Evolutionary conservation across 805 yeast species (phyloP), one percentile per base, ranked within the genome.

Genomic region (Ogataea ramenticola): DNA sequence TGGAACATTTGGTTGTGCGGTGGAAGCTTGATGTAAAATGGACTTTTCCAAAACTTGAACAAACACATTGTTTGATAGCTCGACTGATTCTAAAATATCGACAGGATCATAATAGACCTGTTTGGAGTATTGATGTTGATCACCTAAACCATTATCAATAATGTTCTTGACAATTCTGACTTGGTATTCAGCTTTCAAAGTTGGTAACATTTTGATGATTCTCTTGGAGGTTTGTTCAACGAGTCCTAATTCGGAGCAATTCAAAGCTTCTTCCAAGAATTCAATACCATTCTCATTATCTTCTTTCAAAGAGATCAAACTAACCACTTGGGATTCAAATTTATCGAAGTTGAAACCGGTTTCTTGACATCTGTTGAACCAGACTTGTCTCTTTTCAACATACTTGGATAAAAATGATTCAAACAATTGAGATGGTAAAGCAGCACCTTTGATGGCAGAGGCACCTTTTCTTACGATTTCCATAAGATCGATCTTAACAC

Each of bases 291-390:
- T 64, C 9, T 58, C 61, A 43, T 70, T 69, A 54, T 77, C 77
- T 46, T 86, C 95, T 48, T 74, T 79, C 10, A 74, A 66, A 7
- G 84, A 73, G 15, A 88, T 75, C 43, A 84, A 61, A n/a, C 72
- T 67, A 19, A 84, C 71, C 12, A 88, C 58, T 5, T 72, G 67
- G 2, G 53, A 47, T 56, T 89, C 96, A 43, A 87, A 77, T 0
- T 62, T 68, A 19, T 57, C 60, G 49, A 79, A 73, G 38, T 74
- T 69, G 30, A 79, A 65, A 41, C 78, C 77, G 39, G 77, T 74
- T 14, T 58, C 61, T 2, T 57, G 59, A 48, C 85, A 75, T 47
- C 65, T 64, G 1, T 43, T 35, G 35, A 60, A 61, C 77, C 80
- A 75, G 0, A 48, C 43, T 4, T 54, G 55, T 58, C 90, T 74